Evolutionary conservation across 345 rosid species (phyloP), one percentile per base, ranked within the genome.

Genomic region (Moringa oleifera): DNA sequence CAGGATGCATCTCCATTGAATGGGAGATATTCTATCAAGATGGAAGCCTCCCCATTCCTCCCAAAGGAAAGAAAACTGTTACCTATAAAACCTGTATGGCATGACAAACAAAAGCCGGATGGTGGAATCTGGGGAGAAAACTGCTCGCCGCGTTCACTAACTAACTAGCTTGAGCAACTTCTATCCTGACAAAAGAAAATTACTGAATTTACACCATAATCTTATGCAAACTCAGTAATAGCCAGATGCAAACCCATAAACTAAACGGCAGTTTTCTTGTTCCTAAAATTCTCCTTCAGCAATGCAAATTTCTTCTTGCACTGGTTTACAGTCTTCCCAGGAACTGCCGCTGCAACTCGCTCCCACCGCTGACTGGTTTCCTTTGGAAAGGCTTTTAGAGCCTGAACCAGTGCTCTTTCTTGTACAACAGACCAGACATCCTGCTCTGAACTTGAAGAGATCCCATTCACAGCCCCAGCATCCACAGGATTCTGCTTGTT

Each of bases 331-430:
- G 93, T 87, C 73, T 85, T 95, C 67, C 99, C 96, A 20, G 97
- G 99, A 67, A 95, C 96, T 19, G 99, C 95, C 46, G 99, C 80
- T 51, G 96, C 93, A 56, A 95, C 96, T 68, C 99, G 69, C 85
- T 95, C 99, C 99, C 99, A 95, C 1, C 99, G 87, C 58, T 91
- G 95, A 67, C 63, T 77, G 23, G 86, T 78, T 71, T 95, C 99
- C 69, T 91, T 95, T 0, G 99, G 97, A 76, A 91, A 95, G 55
- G 97, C 85, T 83, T 95, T 95, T 16, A 95, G 79, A 55, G 97
- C 99, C 73, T 91, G 97, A 76, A 95, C 81, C 63, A 95, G 79
- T 22, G 96, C 94, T 59, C 91, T 80, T 76, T 95, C 99, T 81
- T 91, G 99, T 53, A 85, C 93, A 74, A 89, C 76, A 55, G 95